These are phyloP conservation scores for Phialophora expanda DNA, from an alignment of 2,329 filamentous ascomycete species.

Conservation along the genomic window DNA sequence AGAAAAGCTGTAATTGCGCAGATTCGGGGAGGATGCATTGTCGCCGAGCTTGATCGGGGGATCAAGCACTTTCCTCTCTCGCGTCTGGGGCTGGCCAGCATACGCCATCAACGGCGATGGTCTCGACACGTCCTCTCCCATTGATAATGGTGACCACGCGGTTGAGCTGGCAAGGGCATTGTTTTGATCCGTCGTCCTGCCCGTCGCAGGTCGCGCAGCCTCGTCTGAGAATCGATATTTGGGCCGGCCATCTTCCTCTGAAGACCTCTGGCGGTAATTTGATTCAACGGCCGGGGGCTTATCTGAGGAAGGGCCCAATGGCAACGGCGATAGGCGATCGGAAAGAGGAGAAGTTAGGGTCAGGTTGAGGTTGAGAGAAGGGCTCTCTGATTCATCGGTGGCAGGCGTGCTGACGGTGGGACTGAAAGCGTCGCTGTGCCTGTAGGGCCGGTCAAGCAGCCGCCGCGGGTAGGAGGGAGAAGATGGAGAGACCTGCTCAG, in stretches of 20 bases:
- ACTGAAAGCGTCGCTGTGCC: constrained; percentile 31
- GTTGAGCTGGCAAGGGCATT: constrained; percentile 4
- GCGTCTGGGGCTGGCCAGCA: constrained; percentile 12
- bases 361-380: constrained; percentile 32
- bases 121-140: constrained; percentile 9
- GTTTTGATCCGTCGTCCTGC: constrained; percentile 28
- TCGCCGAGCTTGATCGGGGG: constrained; percentile 21
- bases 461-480: constrained; percentile 35
- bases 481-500: constrained; percentile 36
- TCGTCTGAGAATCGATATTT: constrained; percentile 29
- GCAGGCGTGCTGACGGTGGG: constrained; percentile 29
- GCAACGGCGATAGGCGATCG: constrained; percentile 21
- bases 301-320: constrained; percentile 12
- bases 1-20: constrained; percentile 32
- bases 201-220: constrained; percentile 34
- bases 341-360: constrained; percentile 24
- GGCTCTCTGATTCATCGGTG: constrained; percentile 34
- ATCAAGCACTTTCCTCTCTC: constrained; percentile 25
- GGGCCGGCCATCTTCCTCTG: constrained; percentile 32
- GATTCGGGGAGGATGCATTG: constrained; percentile 27
- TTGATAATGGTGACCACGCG: not conserved
- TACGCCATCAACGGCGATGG: constrained; percentile 16
- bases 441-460: constrained; percentile 31
- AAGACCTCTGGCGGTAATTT: constrained; percentile 25
- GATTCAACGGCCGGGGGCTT: constrained; percentile 14